Conservation (phyloP, 2,329 filamentous ascomycete species). For the Arthroderma sp. region DNA sequence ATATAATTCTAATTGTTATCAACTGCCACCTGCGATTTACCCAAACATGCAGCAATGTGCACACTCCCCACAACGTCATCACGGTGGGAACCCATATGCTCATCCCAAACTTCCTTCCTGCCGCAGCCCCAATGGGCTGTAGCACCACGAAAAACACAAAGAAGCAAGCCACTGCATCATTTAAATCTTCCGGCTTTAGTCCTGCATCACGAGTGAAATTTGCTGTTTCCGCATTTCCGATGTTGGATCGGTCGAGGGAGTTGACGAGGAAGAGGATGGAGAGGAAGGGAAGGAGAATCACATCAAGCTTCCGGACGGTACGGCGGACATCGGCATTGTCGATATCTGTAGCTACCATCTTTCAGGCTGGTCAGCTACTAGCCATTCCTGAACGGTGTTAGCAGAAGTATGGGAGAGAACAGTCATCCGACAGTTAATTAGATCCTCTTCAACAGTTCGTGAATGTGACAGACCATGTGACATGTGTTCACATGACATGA, state of each 20-base stretch:
- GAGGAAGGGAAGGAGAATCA: constrained; percentile 38
- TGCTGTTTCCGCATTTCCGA: constrained; percentile 44
- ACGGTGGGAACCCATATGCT: constrained; percentile 43
- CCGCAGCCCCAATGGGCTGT: constrained; percentile 41
- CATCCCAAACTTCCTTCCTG: constrained; percentile 32
- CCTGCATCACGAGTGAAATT: constrained; percentile 46
- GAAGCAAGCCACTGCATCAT: constrained; percentile 44
- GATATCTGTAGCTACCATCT: background rate
- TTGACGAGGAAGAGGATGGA: constrained; percentile 41
- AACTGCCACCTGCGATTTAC: constrained; percentile 36
- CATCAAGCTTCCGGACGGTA: constrained; percentile 34
- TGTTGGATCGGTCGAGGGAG: constrained; percentile 40
- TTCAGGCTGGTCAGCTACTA: background rate
- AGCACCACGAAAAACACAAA: constrained; percentile 47
- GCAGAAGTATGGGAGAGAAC: no score
- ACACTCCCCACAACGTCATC: constrained; percentile 43
- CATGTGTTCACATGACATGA: no score
- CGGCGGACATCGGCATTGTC: constrained; percentile 7
- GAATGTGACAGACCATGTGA: no score
- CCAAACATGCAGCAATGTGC: constrained; percentile 36
- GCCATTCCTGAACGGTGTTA: no score
- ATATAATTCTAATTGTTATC: constrained; percentile 31
- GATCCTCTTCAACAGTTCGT: no score
- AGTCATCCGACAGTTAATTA: no score
- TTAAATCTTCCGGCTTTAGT: constrained; percentile 39